Percentiles rank a stretch among this genome's conserved stretches.
These are phyloP conservation scores for Spiraea crenata DNA, from an alignment of 331 rosid genomes.

Conservation along the genomic window DNA sequence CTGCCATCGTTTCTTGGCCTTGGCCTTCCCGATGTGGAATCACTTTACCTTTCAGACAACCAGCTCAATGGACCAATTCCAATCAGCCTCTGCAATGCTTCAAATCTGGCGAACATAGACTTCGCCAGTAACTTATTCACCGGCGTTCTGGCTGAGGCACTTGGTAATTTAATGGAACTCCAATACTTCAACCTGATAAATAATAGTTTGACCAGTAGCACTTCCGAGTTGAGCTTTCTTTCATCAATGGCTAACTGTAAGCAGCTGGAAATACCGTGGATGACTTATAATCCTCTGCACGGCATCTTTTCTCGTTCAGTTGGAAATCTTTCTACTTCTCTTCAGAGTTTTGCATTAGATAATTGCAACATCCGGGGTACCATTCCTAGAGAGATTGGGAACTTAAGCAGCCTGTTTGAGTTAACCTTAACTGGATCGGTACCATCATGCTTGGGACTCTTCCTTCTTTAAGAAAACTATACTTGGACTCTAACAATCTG, in stretches of 20 bases:
- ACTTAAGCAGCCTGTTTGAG: background rate
- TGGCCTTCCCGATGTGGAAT: constrained; percentile 4
- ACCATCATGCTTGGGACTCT: constrained; percentile 6
- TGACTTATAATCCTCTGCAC: background rate
- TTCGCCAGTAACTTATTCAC: background rate
- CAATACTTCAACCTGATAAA: background rate
- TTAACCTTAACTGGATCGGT: background rate
- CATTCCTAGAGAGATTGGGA: constrained; percentile 5
- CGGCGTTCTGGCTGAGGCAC: background rate
- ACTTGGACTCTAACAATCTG: constrained; percentile 24
- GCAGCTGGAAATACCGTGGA: background rate
- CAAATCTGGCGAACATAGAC: background rate
- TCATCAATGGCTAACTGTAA: background rate
- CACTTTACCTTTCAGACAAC: background rate
- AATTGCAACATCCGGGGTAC: background rate
- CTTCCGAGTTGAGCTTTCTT: background rate
- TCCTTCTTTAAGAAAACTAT: constrained; percentile 5
- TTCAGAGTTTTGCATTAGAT: background rate
- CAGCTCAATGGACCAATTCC: constrained; percentile 19
- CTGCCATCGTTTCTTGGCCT: constrained; percentile 9
- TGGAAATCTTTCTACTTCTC: background rate
- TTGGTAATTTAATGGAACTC: constrained; percentile 13
- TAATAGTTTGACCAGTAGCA: constrained; percentile 15
- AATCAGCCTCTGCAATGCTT: constrained; percentile 21
- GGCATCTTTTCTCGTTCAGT: background rate